These are phyloP conservation scores for Penicillium pancosmium DNA, from an alignment of 495 filamentous ascomycete species.

Conservation along the genomic window DNA sequence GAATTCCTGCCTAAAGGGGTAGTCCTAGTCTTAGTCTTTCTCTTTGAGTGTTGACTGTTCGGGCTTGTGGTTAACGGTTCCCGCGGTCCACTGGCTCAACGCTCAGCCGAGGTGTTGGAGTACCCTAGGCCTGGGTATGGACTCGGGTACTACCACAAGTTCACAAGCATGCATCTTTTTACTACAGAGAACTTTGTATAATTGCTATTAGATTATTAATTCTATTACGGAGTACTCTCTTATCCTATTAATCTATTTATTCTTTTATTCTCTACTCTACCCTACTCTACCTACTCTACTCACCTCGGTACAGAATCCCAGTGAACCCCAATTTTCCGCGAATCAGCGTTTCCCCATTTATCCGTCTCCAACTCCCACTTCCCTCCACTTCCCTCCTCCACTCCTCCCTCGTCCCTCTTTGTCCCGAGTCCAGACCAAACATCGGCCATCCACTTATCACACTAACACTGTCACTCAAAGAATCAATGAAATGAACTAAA, in stretches of 20 bases:
- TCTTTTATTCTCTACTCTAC: too few relatives aligned
- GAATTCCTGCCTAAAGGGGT: neutral
- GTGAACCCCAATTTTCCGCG: constrained; percentile 6
- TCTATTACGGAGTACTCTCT: too few relatives aligned
- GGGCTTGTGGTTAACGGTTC: neutral
- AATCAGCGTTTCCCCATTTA: constrained; percentile 11
- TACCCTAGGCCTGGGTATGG: neutral
- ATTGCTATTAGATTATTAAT: neutral
- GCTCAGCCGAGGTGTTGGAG: neutral
- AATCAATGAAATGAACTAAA: neutral
- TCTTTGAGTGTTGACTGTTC: too few relatives aligned
- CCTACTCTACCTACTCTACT: too few relatives aligned
- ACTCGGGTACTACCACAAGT: too few relatives aligned
- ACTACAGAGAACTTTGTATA: too few relatives aligned
- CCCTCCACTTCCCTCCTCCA: too few relatives aligned
- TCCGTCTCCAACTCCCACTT: neutral
- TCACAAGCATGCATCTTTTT: too few relatives aligned
- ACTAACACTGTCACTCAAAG: neutral
- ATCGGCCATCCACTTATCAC: neutral
- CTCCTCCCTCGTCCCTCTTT: neutral
- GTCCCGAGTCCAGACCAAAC: constrained; percentile 2
- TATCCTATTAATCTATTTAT: too few relatives aligned
- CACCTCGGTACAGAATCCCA: too few relatives aligned
- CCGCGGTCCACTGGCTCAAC: neutral
- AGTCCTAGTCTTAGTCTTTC: too few relatives aligned